Conservation (phyloP, 768 basidiomycete species). For the Chalciporus chontae region DNA sequence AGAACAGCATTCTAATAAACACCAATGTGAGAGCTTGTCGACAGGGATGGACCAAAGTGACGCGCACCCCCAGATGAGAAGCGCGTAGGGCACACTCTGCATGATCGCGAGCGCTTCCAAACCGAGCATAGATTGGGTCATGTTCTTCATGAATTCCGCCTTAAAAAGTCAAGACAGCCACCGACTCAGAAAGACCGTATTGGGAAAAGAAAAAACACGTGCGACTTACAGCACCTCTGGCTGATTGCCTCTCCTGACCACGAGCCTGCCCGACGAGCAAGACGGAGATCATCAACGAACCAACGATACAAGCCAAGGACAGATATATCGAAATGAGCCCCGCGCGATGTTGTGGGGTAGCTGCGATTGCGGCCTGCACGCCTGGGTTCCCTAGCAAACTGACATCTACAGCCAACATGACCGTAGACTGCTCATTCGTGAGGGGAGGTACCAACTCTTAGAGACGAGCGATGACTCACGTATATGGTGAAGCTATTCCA, state of each 20-base stretch:
- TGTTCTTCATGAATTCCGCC: slow-evolving; percentile 3
- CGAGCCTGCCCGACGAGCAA: slow-evolving; percentile 37
- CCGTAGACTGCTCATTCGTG: background rate
- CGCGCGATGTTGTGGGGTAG: background rate
- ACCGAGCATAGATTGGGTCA: slow-evolving; percentile 1
- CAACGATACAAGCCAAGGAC: slow-evolving; percentile 1
- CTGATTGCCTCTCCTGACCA: slow-evolving; percentile 1
- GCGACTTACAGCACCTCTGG: slow-evolving; percentile 1
- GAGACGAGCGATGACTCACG: slow-evolving; percentile 27
- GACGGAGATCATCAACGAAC: slow-evolving; percentile 18
- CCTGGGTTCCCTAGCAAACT: slow-evolving; percentile 6
- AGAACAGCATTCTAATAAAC: slow-evolving; percentile 6
- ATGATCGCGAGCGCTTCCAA: slow-evolving; percentile 29
- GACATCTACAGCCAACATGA: slow-evolving; percentile 7
- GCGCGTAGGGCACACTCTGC: slow-evolving; percentile 31
- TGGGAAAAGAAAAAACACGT: background rate
- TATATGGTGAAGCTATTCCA: slow-evolving; percentile 49
- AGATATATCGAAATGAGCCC: background rate
- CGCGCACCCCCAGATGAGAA: slow-evolving; percentile 27
- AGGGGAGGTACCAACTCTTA: background rate
- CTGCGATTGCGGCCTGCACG: background rate
- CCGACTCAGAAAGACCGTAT: background rate
- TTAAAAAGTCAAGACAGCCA: background rate
- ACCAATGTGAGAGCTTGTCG: background rate
- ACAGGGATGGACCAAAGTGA: background rate